Conservation (phyloP, 345 rosid genomes). For the Eucalyptus marginata region DNA sequence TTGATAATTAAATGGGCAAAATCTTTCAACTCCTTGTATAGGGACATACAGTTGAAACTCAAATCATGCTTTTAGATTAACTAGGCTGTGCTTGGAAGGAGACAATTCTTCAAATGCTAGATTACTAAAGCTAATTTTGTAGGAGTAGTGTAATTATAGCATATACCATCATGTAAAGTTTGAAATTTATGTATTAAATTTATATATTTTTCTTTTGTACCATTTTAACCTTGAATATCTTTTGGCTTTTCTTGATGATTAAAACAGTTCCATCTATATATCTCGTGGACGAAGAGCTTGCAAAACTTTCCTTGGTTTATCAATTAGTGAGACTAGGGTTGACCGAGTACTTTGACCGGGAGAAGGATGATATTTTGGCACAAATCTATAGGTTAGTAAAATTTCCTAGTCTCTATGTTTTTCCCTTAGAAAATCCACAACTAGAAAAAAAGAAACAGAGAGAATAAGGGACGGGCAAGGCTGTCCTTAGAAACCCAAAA, state of each 20-base stretch:
- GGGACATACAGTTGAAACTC: neutral
- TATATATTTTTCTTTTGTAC: neutral
- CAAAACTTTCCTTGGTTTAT: conserved; percentile 35
- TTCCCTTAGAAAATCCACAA: neutral
- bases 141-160: neutral
- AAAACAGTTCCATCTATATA: conserved; percentile 28
- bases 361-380: conserved; percentile 24
- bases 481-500: neutral
- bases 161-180: neutral
- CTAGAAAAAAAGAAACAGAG: neutral
- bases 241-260: neutral
- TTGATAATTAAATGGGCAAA: neutral
- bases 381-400: conserved; percentile 19
- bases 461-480: neutral
- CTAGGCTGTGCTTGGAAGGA: neutral
- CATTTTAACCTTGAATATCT: neutral
- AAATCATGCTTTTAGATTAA: neutral
- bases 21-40: neutral
- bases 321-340: conserved; percentile 40
- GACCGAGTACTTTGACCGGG: conserved; percentile 27
- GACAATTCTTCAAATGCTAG: neutral
- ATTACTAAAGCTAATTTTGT: neutral
- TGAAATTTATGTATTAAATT: neutral
- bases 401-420: neutral
- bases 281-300: conserved; percentile 29